Base-by-base conservation (phyloP, 768 basidiomycete genomes). In the Ephemerocybe angulata region DNA sequence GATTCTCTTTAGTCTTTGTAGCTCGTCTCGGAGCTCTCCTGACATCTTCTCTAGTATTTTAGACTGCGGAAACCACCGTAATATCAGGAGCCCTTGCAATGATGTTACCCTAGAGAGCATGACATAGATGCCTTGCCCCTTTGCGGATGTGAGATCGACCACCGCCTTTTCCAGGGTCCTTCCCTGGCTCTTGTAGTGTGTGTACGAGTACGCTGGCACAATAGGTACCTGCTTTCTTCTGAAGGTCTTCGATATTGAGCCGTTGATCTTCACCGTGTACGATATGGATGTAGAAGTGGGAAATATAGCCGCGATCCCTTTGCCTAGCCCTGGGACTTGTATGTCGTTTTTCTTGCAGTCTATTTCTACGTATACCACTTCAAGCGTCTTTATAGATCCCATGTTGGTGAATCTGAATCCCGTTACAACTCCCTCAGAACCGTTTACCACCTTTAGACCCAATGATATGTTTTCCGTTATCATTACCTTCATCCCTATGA, bases 141-240 rank as follows among this genome's bases (percentile, higher is more conserved):
- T 35, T 2, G 60, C 61, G 10, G 59, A 58, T 0, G 43, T 40
- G 1, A 68, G 52, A 50, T 70, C 68, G 1, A 69, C 63, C 3
- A 68, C 60, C 2, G 59, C 65, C 2, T 35, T 37, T 0, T 61
- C 42, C 15, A 70, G 49, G 1, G 67, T 61, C 3, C 63, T 49
- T 0, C 68, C 67, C 41, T 69, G 68, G 21, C 54, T 58, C 25
- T 69, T 68, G 60, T 64, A 64, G 31, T 64, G 65, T 1, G 68
- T 69, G 38, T 61, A 66, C 2, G 60, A 53, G 44, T 67, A 69
- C 17, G 64, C 65, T 0, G 66, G 69, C 0, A 65, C 25, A 2
- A 70, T 24, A 1, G 68, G 65, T 0, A 65, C n/a, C 43, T 70
- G 60, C 7, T n/a, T 42, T 4, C 60, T 40, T 8, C 35, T 19